Evolutionary conservation across 495 filamentous ascomycete genomes (phyloP), one percentile per base, ranked within the genome.

Genomic region (Podospora fimiseda): DNA sequence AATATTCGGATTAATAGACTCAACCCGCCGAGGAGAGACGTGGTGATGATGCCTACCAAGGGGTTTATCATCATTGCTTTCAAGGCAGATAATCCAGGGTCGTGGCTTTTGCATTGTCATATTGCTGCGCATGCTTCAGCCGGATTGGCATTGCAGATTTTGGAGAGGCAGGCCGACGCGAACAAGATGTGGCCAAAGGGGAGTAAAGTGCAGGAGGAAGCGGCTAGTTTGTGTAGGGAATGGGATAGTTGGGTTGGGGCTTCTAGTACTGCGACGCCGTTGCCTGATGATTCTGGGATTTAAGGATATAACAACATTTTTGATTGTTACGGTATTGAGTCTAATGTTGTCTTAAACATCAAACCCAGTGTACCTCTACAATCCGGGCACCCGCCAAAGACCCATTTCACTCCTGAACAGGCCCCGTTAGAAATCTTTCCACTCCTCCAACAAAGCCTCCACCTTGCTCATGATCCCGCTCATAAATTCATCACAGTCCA

Each of bases 91-190:
- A 74, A 77, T 27, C 72, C 71, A 1, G 68, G 79, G 9, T 57
- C 60, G 0, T 80, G 71, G 75, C 60, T 75, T 6, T 57, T 75
- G 48, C 66, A 74, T 20, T 75, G 80, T 42, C 70, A 77, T 23
- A 74, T 79, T 39, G 77, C 66, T 5, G 79, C 74, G 75, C 78
- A 80, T 39, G 69, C 73, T 5, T 61, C 60, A 1, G 60, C 60
- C 33, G 77, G 77, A 0, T 57, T 80, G n/a, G 71, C 61, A 0
- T 43, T 79, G 9, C 71, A 76, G 53, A 69, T 78, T 21, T 15
- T 79, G 1, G 77, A 79, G 63, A 9, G 59, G 16, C 49, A 54
- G 51, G 50, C 46, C 22, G 66, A 76, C 4, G 57, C 57, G 36
- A 41, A 30, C 14, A 27, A 36, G 16, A 48, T 55, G 21, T 59